Base-by-base conservation (phyloP, 257 asterid species). In the Capsicum pubescens region DNA sequence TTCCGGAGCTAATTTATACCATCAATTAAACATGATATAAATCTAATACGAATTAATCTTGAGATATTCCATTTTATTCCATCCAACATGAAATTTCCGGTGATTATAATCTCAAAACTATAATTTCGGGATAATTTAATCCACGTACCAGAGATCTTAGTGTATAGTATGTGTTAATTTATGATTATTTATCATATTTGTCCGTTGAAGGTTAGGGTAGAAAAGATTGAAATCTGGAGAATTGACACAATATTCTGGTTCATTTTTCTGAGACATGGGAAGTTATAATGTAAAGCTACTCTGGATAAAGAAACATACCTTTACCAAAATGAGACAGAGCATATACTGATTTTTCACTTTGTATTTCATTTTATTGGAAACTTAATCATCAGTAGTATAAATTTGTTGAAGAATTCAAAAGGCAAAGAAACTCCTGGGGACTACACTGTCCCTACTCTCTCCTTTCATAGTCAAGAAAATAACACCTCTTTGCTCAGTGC, bases 251-350 rank as follows among this genome's bases (percentile, higher is more conserved):
- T 76, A 76, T 13, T 52, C 81, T 74, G 61, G 82, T 82, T 82
- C 86, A 88, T 55, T 76, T 52, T 48, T 52, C 80, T 59, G 56
- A 81, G 76, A 72, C 56, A 82, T 86, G 83, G 19, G 82, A 84
- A 87, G 90, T 79, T 61, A 79, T 74, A 48, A 70, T 66, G 84
- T 87, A 90, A 90, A 90, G 91, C 86, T 86, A 80, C 92, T 91
- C 89, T 90, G 81, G 21, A 52, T 72, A 61, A 57, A 36, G 86
- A 82, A 86, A 84, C 90, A 83, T 76, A 80, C 63, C 52, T 59
- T 44, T 70, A 83, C 67, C 79, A 55, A 72, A 52, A 63, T 46
- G 50, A 64, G 85, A 44, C 88, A 84, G 81, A 74, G 84, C 72
- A 80, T 80, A 26, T 83, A 76, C 42, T 81, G 81, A 48, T 48